A percentile compares a stretch with the other conserved stretches of the same genome.
phyloP scores from a whole-genome alignment of 441 rosid species.

The Sinapis alba region DNA sequence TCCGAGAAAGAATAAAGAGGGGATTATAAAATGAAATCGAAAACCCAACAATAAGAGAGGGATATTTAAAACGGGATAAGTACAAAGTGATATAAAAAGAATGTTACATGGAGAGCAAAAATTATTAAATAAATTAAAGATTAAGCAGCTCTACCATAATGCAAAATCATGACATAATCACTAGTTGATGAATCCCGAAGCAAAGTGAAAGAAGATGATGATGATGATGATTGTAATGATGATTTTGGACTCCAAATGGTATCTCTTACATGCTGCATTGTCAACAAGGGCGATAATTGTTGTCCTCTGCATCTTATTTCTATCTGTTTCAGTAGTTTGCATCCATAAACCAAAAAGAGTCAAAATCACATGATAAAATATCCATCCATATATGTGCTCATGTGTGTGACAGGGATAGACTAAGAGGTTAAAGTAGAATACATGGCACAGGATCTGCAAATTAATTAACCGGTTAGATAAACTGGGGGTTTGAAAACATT shows the following conservation, averaged over 20 bases:
- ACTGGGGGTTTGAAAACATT: background rate
- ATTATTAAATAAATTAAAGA: background rate
- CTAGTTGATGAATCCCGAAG: slow-evolving; percentile 64
- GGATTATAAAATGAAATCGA: background rate
- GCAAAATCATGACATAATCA: slow-evolving; percentile 85
- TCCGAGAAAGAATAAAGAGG: no score
- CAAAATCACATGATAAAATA: background rate
- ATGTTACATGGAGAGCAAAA: background rate
- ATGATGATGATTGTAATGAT: slow-evolving; percentile 10
- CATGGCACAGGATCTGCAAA: background rate
- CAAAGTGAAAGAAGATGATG: slow-evolving; percentile 47
- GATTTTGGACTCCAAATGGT: slow-evolving; percentile 70
- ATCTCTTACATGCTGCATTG: slow-evolving; percentile 93
- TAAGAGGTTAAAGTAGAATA: background rate
- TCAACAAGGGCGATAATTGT: slow-evolving; percentile 69
- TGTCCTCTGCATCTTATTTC: slow-evolving; percentile 95
- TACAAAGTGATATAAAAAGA: slow-evolving; percentile 12
- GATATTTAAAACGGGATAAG: slow-evolving; percentile 21
- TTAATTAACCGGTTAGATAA: background rate
- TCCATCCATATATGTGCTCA: no score
- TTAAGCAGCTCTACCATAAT: slow-evolving; percentile 68
- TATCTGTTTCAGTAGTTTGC: slow-evolving; percentile 54
- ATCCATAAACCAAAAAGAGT: slow-evolving; percentile 11
- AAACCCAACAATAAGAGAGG: slow-evolving; percentile 19
- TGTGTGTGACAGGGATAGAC: background rate